These are phyloP conservation scores for Ceratocystis cacaofunesta DNA, from an alignment of 2,329 filamentous ascomycete species.

Conservation along the genomic window DNA sequence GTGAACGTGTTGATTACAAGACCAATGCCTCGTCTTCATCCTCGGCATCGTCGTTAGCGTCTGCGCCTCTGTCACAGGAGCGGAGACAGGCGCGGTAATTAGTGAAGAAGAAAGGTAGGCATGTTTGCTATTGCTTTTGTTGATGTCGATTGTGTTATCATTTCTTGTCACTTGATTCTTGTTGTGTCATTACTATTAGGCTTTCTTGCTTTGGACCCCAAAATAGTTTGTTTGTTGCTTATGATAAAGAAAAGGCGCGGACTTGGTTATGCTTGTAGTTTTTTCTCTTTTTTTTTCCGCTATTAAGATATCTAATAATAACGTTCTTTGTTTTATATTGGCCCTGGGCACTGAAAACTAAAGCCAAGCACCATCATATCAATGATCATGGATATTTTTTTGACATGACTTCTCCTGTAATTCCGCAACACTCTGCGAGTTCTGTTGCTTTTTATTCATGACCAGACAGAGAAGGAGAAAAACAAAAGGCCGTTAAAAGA, in stretches of 20 bases:
- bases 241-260: background rate
- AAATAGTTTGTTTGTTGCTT: background rate
- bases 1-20: background rate
- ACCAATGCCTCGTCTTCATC: slow-evolving; percentile 2
- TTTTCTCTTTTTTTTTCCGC: background rate
- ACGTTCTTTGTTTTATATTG: background rate
- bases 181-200: background rate
- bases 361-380: background rate
- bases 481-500: background rate
- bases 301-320: background rate
- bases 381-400: background rate
- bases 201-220: background rate
- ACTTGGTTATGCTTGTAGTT: background rate
- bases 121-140: background rate
- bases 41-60: background rate
- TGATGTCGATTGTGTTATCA: background rate
- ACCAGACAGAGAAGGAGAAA: background rate
- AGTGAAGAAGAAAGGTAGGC: slow-evolving; percentile 1
- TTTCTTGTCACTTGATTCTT: background rate
- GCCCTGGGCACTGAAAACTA: background rate
- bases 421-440: background rate
- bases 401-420: background rate
- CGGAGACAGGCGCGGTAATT: background rate
- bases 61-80: background rate
- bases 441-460: background rate